Base-by-base conservation (phyloP, 2,329 filamentous ascomycete species). In the Stachybotrys chlorohalonatus region DNA sequence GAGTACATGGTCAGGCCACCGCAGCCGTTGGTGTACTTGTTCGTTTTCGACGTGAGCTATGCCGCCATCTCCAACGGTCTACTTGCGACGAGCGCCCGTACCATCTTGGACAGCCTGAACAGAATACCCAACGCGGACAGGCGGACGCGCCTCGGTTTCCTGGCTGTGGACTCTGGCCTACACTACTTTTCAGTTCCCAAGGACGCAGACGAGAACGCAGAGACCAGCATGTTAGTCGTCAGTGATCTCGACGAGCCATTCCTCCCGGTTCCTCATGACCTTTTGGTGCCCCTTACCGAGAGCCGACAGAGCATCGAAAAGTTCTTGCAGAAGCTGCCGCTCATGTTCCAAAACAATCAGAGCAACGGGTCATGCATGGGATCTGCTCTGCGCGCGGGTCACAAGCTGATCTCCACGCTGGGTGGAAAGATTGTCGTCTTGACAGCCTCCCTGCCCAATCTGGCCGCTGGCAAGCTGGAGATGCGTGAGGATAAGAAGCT, bases 1-100 rank as follows among this genome's bases (percentile, higher is more conserved):
- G 94, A 99, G 73, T 99, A 99, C 74, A 99, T 99, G 94, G 94
- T 99, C 42, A 88, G 94, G 57, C 92, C 94, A 55, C 94, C 94
- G 49, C 93, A 96, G 72, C 94, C 94, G 46, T 79, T 97, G 46
- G 93, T 96, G 46, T 97, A 97, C 69, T 81, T 96, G 13, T 97
- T 97, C 80, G 78, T 96, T 63, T 90, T 97, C 66, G 93, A 96
- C 64, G 92, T 96, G 59, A 96, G 90, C 77, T 95, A 91, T 64
- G 85, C 90, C 11, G 85, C 93, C 36, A 89, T 96, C 15, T 91
- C 90, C 15, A 95, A 86, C 59, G 94, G 94, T 51, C 84, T 99
- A 36, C 78, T 97, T 56, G 94, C 94, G 52, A 97, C 94, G 9
- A 90, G 87, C 58, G 93, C 94, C 55, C 84, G 94, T 63, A 96